Evolutionary conservation across 148 eudicot genomes (phyloP).

Genomic region (Cornus controversa): DNA sequence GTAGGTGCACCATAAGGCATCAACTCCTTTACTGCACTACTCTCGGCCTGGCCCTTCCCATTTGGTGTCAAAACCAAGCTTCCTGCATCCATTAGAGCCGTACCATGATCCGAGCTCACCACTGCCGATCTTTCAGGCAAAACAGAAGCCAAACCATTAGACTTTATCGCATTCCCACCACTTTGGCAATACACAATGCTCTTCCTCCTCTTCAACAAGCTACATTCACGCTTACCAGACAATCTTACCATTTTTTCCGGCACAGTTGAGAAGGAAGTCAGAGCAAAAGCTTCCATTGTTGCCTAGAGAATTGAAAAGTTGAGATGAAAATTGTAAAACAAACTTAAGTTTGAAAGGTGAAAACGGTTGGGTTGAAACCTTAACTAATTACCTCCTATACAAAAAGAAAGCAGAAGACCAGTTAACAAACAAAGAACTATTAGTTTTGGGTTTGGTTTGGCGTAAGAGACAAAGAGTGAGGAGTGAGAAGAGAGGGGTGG

Average conservation of each 20-base stretch:
- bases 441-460: constrained; percentile 54
- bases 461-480: constrained; percentile 23
- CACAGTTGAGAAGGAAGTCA: constrained; percentile 47
- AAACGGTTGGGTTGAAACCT: constrained; percentile 50
- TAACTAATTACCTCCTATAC: constrained; percentile 50
- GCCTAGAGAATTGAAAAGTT: constrained; percentile 27
- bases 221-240: constrained; percentile 16
- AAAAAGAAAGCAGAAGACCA: constrained; percentile 22
- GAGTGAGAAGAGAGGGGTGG: constrained; percentile 26
- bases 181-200: constrained; percentile 49
- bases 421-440: constrained; percentile 50
- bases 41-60: constrained; percentile 36
- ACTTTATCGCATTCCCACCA: constrained; percentile 46
- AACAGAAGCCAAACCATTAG: constrained; percentile 48
- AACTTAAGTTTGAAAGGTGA: constrained; percentile 23
- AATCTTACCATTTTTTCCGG: constrained; percentile 21
- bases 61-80: constrained; percentile 51
- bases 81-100: constrained; percentile 45
- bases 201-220: constrained; percentile 30
- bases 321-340: constrained; percentile 21
- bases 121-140: constrained; percentile 49
- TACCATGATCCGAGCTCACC: constrained; percentile 35
- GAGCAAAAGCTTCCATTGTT: constrained; percentile 84
- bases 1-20: constrained; percentile 34
- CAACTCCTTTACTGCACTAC: constrained; percentile 42